phyloP scores from a whole-genome alignment of 129 eudicot species.

The Lactuca sativa region DNA sequence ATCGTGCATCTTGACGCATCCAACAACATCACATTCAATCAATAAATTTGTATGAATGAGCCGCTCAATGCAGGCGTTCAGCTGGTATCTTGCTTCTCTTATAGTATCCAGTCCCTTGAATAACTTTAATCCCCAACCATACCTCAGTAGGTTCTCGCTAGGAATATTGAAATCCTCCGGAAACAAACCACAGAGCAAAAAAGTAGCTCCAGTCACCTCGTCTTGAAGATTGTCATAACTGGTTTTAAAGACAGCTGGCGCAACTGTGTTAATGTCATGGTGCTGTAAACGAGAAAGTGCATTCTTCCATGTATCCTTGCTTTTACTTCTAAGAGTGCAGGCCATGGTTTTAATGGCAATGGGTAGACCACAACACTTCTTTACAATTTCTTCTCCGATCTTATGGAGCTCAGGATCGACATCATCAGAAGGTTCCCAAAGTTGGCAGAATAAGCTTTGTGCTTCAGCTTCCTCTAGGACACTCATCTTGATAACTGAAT shows the following conservation, averaged over 20 bases:
- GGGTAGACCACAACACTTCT: not conserved
- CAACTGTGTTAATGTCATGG: constrained; percentile 1
- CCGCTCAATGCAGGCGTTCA: not conserved
- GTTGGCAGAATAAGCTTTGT: not conserved
- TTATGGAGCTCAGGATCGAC: not conserved
- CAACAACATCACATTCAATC: not conserved
- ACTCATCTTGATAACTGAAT: not conserved
- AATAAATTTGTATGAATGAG: constrained; percentile 3
- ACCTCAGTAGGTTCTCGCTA: not conserved
- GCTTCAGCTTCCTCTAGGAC: not conserved
- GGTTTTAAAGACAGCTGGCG: not conserved
- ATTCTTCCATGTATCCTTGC: not conserved
- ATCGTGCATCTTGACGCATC: constrained; percentile 16
- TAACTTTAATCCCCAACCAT: not conserved
- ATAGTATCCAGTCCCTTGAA: not conserved
- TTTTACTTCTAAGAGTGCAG: too few species aligned
- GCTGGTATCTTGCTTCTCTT: not conserved
- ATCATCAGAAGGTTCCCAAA: not conserved
- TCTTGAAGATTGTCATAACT: constrained; percentile 14
- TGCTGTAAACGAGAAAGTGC: constrained; percentile 11
- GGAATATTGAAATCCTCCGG: constrained; percentile 9
- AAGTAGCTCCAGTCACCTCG: not conserved
- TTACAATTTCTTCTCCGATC: constrained; percentile 4
- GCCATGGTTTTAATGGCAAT: too few species aligned
- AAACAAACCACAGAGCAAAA: not conserved